phyloP scores from a whole-genome alignment of 345 rosid genomes.

The Salix arbutifolia region DNA sequence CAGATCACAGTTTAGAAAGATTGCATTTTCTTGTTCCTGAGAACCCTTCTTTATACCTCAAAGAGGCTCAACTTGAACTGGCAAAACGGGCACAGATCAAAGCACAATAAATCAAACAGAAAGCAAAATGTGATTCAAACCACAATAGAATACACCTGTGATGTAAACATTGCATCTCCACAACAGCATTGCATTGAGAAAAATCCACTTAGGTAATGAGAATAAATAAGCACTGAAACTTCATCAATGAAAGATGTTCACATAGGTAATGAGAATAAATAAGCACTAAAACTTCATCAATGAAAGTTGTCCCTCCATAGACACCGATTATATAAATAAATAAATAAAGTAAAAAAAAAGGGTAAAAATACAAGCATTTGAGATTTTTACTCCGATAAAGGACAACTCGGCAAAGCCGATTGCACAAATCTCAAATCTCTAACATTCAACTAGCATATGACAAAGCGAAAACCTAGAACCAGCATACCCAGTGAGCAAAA shows the following conservation, averaged over 20 bases:
- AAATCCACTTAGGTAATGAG: not conserved
- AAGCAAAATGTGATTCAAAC: not conserved
- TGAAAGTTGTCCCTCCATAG: conserved; percentile 12
- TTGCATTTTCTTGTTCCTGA: not conserved
- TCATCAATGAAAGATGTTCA: not conserved
- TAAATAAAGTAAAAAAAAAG: not conserved
- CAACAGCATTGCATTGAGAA: not conserved
- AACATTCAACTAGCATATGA: conserved; percentile 13
- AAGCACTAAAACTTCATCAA: not conserved
- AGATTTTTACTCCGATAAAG: not conserved
- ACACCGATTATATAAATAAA: conserved; percentile 5
- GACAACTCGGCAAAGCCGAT: not conserved
- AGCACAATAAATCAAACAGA: not conserved
- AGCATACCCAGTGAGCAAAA: conserved; percentile 21
- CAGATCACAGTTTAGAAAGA: not conserved
- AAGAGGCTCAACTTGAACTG: not conserved
- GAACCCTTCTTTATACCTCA: not conserved
- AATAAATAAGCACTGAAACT: not conserved
- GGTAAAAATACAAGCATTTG: conserved; percentile 4
- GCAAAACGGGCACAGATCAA: not conserved
- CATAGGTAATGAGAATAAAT: conserved; percentile 13
- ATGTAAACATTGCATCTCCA: not conserved
- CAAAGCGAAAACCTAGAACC: conserved; percentile 7
- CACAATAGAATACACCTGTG: not conserved
- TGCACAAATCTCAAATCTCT: conserved; percentile 5